phyloP scores from a whole-genome alignment of 2,329 filamentous ascomycete species.

The Aspergillus sp. region DNA sequence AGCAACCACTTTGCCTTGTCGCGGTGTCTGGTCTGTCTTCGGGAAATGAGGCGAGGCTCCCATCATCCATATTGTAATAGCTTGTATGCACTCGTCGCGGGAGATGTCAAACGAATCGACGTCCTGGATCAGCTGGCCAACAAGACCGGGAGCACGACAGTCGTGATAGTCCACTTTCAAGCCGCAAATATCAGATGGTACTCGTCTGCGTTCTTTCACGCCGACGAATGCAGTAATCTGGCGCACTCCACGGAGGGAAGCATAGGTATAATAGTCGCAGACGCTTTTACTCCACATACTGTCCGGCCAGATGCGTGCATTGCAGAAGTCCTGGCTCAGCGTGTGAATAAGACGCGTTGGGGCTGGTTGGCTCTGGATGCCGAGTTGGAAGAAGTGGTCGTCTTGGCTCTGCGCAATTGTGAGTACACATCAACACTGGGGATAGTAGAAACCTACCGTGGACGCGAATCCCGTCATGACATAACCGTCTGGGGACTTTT shows the following conservation, averaged over 20 bases:
- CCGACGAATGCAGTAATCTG: neutral
- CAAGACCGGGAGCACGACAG: neutral
- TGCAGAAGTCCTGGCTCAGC: neutral
- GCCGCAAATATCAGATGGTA: neutral
- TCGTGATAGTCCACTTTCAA: neutral
- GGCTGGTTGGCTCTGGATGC: neutral
- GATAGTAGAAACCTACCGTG: neutral
- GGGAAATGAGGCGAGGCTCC: neutral
- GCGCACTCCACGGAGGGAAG: neutral
- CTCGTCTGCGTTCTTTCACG: neutral
- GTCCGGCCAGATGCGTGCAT: neutral
- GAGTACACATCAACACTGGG: too few species aligned
- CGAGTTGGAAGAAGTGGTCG: neutral
- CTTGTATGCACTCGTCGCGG: neutral
- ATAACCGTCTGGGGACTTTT: neutral
- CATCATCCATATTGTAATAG: neutral
- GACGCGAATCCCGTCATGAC: neutral
- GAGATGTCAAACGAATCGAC: neutral
- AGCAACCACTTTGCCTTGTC: neutral
- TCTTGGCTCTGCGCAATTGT: neutral
- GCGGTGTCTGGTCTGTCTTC: neutral
- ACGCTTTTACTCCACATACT: neutral
- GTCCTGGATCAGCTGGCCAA: neutral
- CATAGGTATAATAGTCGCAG: neutral
- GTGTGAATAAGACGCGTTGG: neutral